Evolutionary conservation across 1,284 basidiomycete genomes (phyloP).

Genomic region (Rhizoctonia solani): DNA sequence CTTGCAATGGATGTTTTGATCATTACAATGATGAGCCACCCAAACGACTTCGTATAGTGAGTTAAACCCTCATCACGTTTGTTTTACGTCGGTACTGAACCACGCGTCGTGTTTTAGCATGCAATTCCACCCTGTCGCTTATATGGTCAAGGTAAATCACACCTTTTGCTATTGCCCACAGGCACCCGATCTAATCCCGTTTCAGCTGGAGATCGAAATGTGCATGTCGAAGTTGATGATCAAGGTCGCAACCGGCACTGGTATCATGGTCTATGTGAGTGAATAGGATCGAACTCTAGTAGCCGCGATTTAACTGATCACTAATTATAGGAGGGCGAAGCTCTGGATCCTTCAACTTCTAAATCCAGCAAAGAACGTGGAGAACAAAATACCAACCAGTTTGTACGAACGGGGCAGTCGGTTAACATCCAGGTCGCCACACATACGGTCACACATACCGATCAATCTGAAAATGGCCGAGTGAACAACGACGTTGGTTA

Average conservation of each 20-base stretch:
- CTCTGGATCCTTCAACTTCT: neutral
- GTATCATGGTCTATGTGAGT: neutral
- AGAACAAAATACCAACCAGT: neutral
- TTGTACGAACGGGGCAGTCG: neutral
- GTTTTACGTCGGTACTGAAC: neutral
- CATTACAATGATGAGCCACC: slow-evolving; percentile 36
- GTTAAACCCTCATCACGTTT: neutral
- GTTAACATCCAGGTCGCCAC: slow-evolving; percentile 6
- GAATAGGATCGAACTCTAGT: neutral
- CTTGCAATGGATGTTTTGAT: slow-evolving; percentile 37
- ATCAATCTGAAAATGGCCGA: neutral
- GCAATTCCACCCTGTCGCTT: slow-evolving; percentile 11
- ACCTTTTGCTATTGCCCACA: neutral
- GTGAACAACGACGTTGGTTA: neutral
- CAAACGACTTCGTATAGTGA: slow-evolving; percentile 28
- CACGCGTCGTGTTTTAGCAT: neutral
- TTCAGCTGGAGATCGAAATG: slow-evolving; percentile 34
- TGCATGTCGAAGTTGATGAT: slow-evolving; percentile 27
- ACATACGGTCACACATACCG: neutral
- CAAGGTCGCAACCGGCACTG: slow-evolving; percentile 11
- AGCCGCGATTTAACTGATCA: neutral
- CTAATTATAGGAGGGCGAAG: neutral
- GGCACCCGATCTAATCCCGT: neutral
- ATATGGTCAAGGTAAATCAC: slow-evolving; percentile 28
- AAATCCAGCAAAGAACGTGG: neutral